phyloP scores from a whole-genome alignment of 441 rosid species.

The Croton laevigatus region DNA sequence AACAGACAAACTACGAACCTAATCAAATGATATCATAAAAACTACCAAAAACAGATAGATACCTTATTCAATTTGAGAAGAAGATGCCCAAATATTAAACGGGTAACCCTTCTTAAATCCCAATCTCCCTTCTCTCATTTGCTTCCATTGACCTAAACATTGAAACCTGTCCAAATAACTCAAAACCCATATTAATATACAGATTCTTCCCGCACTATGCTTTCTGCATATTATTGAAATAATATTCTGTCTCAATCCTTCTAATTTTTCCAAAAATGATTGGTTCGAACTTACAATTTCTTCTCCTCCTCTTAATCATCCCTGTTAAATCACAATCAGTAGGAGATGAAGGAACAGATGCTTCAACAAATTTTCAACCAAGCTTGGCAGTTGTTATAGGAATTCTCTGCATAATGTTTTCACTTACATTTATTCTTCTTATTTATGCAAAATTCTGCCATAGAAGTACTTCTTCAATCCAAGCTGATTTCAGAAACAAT shows the following conservation, averaged over 20 bases:
- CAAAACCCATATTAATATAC: neutral
- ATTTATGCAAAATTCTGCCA: conserved; percentile 70
- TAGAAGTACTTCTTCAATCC: conserved; percentile 20
- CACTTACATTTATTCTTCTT: conserved; percentile 51
- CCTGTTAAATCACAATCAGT: conserved; percentile 38
- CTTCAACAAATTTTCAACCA: conserved; percentile 50
- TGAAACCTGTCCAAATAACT: neutral
- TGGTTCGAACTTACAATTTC: conserved; percentile 9
- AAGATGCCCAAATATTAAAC: neutral
- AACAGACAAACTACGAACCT: conserved; percentile 10
- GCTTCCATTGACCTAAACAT: neutral
- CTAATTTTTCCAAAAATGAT: conserved; percentile 36
- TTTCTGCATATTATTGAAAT: conserved; percentile 7
- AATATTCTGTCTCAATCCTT: neutral
- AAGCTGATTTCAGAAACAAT: conserved; percentile 15
- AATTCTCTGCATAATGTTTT: conserved; percentile 60
- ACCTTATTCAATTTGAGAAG: neutral
- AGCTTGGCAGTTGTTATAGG: conserved; percentile 75
- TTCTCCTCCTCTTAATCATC: conserved; percentile 18
- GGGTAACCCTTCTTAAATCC: neutral
- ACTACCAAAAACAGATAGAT: conserved; percentile 9
- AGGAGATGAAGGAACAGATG: conserved; percentile 7
- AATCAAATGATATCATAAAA: conserved; percentile 9
- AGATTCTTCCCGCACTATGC: conserved; percentile 11
- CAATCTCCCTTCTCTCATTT: neutral